Evolutionary conservation across 164 flowering plant genomes (phyloP).

Genomic region (Vitis rotundifolia): DNA sequence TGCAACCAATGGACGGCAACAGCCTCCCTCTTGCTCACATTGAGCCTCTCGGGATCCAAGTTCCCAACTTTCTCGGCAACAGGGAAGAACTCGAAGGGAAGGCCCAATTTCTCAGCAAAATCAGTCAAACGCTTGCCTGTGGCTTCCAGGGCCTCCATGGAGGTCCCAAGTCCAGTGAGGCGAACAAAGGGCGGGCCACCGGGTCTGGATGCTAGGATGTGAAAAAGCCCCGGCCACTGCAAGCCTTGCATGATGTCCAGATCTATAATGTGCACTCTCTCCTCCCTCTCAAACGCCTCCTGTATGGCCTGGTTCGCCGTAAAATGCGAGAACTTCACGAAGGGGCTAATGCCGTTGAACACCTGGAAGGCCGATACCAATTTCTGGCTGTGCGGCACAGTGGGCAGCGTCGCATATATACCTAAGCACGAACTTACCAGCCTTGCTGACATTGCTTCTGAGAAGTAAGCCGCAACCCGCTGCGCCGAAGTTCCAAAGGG

Average conservation of each 20-base stretch:
- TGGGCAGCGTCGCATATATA: slow-evolving; percentile 58
- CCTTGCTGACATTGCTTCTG: slow-evolving; percentile 93
- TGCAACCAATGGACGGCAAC: slow-evolving; percentile 98
- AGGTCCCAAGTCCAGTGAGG: slow-evolving; percentile 85
- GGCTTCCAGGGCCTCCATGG: slow-evolving; percentile 78
- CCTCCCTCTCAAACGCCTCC: slow-evolving; percentile 94
- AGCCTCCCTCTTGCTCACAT: slow-evolving; percentile 84
- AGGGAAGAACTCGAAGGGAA: slow-evolving; percentile 86
- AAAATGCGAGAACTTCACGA: slow-evolving; percentile 96
- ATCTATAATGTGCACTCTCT: slow-evolving; percentile 91
- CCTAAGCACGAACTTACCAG: slow-evolving; percentile 79
- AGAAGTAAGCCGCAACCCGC: slow-evolving; percentile 96
- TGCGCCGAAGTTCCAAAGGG: slow-evolving; percentile 96
- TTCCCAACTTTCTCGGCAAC: slow-evolving; percentile 89
- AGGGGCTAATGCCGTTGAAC: slow-evolving; percentile 96
- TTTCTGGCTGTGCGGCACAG: slow-evolving; percentile 50
- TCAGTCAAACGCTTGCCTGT: slow-evolving; percentile 92
- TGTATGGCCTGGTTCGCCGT: slow-evolving; percentile 97
- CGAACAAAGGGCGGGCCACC: slow-evolving; percentile 90
- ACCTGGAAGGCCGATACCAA: slow-evolving; percentile 88
- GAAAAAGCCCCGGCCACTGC: slow-evolving; percentile 97
- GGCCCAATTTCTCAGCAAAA: slow-evolving; percentile 82
- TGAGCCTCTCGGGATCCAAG: slow-evolving; percentile 68
- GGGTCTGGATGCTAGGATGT: slow-evolving; percentile 85
- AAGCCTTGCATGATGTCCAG: slow-evolving; percentile 98